A percentile compares a stretch with the other conserved stretches of the same genome.
Conservation (phyloP, 257 asterid genomes). For the Gynochthodes officinalis region DNA sequence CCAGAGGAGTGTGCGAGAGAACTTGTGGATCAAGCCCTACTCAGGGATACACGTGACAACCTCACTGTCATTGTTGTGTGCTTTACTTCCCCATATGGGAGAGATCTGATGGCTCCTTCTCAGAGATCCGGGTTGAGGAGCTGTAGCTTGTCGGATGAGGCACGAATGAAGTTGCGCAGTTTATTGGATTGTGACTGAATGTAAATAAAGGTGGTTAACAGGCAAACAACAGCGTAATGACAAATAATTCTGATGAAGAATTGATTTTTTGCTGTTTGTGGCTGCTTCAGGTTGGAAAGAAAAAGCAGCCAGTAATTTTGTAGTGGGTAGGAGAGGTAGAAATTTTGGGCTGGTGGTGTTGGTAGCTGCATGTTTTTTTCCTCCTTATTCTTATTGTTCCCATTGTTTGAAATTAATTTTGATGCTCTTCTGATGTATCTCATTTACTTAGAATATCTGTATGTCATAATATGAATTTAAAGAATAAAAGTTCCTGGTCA, state of each 20-base stretch:
- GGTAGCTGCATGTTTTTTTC: too few relatives aligned
- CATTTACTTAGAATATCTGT: too few relatives aligned
- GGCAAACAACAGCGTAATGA: conserved; percentile 5
- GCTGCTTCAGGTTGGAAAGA: conserved; percentile 36
- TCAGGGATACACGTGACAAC: conserved; percentile 52
- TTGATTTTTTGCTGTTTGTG: conserved; percentile 31
- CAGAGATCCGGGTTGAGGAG: conserved; percentile 55
- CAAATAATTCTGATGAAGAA: too few relatives aligned
- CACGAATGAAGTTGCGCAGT: conserved; percentile 56
- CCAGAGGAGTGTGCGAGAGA: conserved; percentile 68
- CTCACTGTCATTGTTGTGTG: conserved; percentile 81
- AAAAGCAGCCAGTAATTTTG: conserved; percentile 40
- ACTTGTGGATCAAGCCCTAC: conserved; percentile 62
- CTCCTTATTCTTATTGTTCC: too few relatives aligned
- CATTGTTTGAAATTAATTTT: too few relatives aligned
- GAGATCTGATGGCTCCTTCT: conserved; percentile 35
- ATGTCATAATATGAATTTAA: too few relatives aligned
- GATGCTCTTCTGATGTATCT: too few relatives aligned
- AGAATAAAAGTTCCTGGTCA: too few relatives aligned
- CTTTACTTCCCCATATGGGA: conserved; percentile 35
- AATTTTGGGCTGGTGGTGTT: not conserved
- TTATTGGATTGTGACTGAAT: conserved; percentile 50
- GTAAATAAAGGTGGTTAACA: not conserved
- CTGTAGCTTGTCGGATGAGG: conserved; percentile 66
- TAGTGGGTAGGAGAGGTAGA: not conserved